Base-by-base conservation (phyloP, 2,329 filamentous ascomycete genomes). In the Huntiella moniliformis region DNA sequence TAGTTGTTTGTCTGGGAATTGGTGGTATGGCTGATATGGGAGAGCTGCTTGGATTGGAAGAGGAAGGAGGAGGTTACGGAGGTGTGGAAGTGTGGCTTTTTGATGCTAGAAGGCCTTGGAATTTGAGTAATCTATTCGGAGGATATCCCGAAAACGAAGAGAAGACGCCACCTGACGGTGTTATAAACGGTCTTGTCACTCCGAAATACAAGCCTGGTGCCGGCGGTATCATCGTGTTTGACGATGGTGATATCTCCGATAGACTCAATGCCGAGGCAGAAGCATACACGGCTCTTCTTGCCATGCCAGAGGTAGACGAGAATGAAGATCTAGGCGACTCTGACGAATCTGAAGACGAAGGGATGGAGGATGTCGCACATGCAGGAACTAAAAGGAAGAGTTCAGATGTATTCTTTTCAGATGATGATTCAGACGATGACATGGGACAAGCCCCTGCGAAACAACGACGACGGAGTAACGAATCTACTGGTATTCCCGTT, bases 51-150 rank as follows among this genome's bases (percentile, higher is more conserved):
- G 83, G 83, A 0, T 67, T 96, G 48, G 61, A 64, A 41, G 61
- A 68, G 2, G 78, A 81, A 44, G 72, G 74, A n/a, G 68, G 69
- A 7, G 67, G 77, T 43, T 80, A 83, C 63, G 77, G 79, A 34
- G 82, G 82, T n/a, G 83, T 96, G 1, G 86, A 95, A 58, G 81
- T 95, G 31, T 98, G 91, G 91, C 73, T 96, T 8, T 70, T 96
- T 50, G 91, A 98, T 62, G 77, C 88, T 22, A 74, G 91, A 60
- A 71, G 91, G 50, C 91, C 91, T 11, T 96, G 88, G 86, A 96
- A 98, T 58, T 60, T 98, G 56, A 77, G 76, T 52, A 98, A 98
- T 59, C 77, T 96, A 11, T 96, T 96, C 65, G 86, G 82, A 10
- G 82, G 82, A 3, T 74, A 74, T 50, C 68, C 74, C 1, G 59